A percentile compares a stretch with the other conserved stretches of the same genome.
Evolutionary conservation across 2,329 filamentous ascomycete species (phyloP).

Genomic region (Fusarium tjaetaba): DNA sequence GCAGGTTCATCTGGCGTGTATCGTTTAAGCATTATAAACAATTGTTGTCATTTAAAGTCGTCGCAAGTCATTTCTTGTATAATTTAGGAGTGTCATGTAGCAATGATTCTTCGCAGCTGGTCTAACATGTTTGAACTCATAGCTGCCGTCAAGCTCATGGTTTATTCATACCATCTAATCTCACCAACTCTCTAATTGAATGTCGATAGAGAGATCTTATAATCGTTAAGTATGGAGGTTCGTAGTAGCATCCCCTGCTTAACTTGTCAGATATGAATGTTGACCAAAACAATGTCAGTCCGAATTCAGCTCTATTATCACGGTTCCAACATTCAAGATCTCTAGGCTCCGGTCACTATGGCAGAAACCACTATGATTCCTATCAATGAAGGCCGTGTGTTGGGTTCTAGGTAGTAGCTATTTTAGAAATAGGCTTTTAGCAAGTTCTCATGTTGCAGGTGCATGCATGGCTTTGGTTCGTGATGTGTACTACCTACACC

Average conservation of each 20-base stretch:
- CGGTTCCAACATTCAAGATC: too few relatives aligned
- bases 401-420: not conserved
- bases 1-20: rapidly evolving
- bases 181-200: too few relatives aligned
- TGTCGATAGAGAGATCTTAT: too few relatives aligned
- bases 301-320: not conserved
- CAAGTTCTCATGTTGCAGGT: not conserved
- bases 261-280: not conserved
- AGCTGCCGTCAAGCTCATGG: rapidly evolving
- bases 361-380: rapidly evolving
- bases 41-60: rapidly evolving
- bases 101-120: not conserved
- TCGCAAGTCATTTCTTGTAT: rapidly evolving
- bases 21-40: rapidly evolving
- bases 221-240: too few relatives aligned
- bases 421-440: rapidly evolving
- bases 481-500: too few relatives aligned
- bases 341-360: not conserved
- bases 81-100: rapidly evolving
- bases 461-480: too few relatives aligned
- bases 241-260: too few relatives aligned
- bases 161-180: not conserved
- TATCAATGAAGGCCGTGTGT: rapidly evolving
- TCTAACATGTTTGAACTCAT: not conserved
- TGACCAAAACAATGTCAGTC: not conserved